Percentiles rank a stretch among this genome's conserved stretches.
Conservation (phyloP, 2,329 filamentous ascomycete genomes). For the Trichophyton mentagrophytes region DNA sequence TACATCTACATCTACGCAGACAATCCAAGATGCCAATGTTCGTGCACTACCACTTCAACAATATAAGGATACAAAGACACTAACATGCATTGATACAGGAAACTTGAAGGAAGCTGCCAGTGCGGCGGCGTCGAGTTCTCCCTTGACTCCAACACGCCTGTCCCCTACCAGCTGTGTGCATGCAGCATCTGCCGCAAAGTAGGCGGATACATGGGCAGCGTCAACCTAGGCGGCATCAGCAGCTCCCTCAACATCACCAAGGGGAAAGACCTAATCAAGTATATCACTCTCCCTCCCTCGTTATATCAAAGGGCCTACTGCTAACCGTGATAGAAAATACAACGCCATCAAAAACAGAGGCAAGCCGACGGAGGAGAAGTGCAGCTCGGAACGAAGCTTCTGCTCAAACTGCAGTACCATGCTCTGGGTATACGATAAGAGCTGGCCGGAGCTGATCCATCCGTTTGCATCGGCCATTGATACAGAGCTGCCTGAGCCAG, state of each 20-base stretch:
- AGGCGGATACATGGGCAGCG: slow-evolving; percentile 33
- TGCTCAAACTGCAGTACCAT: slow-evolving; percentile 37
- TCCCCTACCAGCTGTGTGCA: slow-evolving; percentile 38
- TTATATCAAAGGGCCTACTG: neutral
- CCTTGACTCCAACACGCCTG: slow-evolving; percentile 35
- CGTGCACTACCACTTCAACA: slow-evolving; percentile 5
- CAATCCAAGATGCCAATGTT: slow-evolving; percentile 18
- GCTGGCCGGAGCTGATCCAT: slow-evolving; percentile 38
- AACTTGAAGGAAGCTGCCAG: slow-evolving; percentile 38
- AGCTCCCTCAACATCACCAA: slow-evolving; percentile 31
- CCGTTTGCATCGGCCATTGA: slow-evolving; percentile 40
- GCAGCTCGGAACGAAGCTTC: slow-evolving; percentile 36
- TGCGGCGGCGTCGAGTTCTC: slow-evolving; percentile 37
- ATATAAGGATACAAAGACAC: no score
- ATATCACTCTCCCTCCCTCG: slow-evolving; percentile 10
- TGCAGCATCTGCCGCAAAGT: slow-evolving; percentile 40
- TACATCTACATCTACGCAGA: neutral
- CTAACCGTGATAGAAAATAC: slow-evolving; percentile 29
- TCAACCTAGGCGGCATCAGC: slow-evolving; percentile 37
- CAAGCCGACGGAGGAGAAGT: slow-evolving; percentile 26
- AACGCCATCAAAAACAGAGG: slow-evolving; percentile 33
- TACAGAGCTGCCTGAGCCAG: slow-evolving; percentile 32
- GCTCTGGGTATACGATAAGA: slow-evolving; percentile 37
- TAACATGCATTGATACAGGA: slow-evolving; percentile 20
- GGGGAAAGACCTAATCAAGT: slow-evolving; percentile 36